Evolutionary conservation across 352 stramenopile species (phyloP).

Genomic region (Peronosclerospora sorghi): DNA sequence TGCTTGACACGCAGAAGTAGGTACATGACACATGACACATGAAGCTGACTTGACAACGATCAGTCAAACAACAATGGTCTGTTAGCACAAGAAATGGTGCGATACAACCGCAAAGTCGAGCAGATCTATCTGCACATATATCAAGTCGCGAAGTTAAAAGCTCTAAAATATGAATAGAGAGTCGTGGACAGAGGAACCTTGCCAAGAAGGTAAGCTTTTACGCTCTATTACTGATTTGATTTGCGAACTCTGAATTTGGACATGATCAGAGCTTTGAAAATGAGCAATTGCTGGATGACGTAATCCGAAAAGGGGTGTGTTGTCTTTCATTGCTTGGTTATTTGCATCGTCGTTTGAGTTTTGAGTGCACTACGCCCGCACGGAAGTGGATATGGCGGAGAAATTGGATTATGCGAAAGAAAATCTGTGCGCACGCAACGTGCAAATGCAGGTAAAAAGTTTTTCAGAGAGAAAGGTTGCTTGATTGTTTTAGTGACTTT

Average conservation of each 20-base stretch:
- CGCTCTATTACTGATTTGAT: not conserved
- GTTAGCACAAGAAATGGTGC: slow-evolving; percentile 47
- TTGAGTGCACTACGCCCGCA: slow-evolving; percentile 16
- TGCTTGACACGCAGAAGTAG: slow-evolving; percentile 42
- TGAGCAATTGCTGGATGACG: slow-evolving; percentile 51
- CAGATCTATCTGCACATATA: slow-evolving; percentile 40
- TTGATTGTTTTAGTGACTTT: not conserved
- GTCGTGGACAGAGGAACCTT: slow-evolving; percentile 49
- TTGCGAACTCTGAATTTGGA: not conserved
- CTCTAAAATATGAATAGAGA: slow-evolving; percentile 67
- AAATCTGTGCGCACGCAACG: slow-evolving; percentile 47
- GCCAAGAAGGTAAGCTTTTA: slow-evolving; percentile 50
- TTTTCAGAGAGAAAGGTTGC: not conserved
- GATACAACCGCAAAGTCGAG: slow-evolving; percentile 51
- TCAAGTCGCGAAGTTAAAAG: slow-evolving; percentile 39
- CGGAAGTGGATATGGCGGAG: slow-evolving; percentile 58
- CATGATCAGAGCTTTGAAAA: slow-evolving; percentile 69
- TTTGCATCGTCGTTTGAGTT: not conserved
- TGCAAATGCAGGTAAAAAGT: slow-evolving; percentile 27
- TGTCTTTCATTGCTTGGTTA: not conserved
- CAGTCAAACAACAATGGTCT: slow-evolving; percentile 27
- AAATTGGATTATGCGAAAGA: slow-evolving; percentile 59
- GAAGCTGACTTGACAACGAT: slow-evolving; percentile 27
- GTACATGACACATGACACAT: slow-evolving; percentile 40
- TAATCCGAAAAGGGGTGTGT: slow-evolving; percentile 59